Evolutionary conservation across 2,329 filamentous ascomycete species (phyloP), one percentile per base, ranked within the genome.

Genomic region (Exophiala xenobiotica): DNA sequence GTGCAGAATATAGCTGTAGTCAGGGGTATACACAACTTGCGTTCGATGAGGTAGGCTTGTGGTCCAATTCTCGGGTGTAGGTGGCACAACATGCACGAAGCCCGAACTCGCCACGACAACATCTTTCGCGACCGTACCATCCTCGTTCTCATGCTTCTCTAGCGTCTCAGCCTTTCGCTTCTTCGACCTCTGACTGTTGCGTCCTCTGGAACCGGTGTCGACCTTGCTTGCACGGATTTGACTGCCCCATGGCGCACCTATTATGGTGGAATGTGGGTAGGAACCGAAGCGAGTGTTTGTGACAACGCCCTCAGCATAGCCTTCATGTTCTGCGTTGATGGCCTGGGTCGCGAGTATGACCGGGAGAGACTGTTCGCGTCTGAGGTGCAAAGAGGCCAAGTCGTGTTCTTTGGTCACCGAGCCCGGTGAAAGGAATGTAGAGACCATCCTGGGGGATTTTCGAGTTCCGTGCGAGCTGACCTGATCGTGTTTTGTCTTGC

Each of bases 241-340:
- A 5, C 88, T 90, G 22, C 93, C 93, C 92, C 92, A 97, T 35
- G 88, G 87, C 47, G 90, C 76, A 4, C 82, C 78, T 49, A 96
- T 79, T 39, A 92, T 72, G 0, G 88, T 91, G 8, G 81, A 86
- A 66, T 92, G 88, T 0, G 88, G 88, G 54, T 90, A 92, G 0
- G 91, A 96, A 42, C 93, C 93, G 65, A 96, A 99, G 38, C 91
- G 85, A 1, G 92, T 99, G 72, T 96, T 97, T 47, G 91, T 82
- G 2, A 90, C 86, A 40, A 84, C 85, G 27, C 87, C 87, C 66
- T 90, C 86, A 23, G 81, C 80, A 63, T 90, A 90, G 53, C 87
- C 87, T 64, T 85, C 80, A 57, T 86, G 78, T 35, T 81, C 78
- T 46, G 82, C 82, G 29, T 80, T 77, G 11, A 41, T 49, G 19